phyloP scores from a whole-genome alignment of 164 flowering plant species.

The Dillenia turbinata region DNA sequence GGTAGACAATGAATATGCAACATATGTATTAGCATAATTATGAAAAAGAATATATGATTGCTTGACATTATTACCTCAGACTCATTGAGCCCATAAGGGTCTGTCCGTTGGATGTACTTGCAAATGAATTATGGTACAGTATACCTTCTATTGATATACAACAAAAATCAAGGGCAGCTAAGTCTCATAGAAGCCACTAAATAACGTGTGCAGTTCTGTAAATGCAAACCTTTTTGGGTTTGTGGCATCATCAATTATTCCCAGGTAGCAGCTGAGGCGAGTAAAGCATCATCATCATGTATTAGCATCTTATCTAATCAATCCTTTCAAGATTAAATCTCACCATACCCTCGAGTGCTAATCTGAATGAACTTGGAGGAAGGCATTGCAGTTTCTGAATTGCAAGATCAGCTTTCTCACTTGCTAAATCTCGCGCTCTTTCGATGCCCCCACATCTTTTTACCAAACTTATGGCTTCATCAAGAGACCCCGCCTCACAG shows the following conservation, averaged over 20 bases:
- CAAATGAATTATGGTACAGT: too few relatives aligned
- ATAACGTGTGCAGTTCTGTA: neutral
- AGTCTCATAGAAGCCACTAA: neutral
- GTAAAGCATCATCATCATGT: neutral
- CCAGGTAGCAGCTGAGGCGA: too few relatives aligned
- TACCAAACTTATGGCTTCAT: constrained; percentile 61
- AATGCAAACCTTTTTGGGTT: neutral
- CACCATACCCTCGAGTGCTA: constrained; percentile 82
- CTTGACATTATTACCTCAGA: too few relatives aligned
- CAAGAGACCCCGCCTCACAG: constrained; percentile 71
- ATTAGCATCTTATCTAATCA: constrained; percentile 27
- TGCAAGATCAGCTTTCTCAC: constrained; percentile 74
- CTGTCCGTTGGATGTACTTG: too few relatives aligned
- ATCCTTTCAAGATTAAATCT: constrained; percentile 69
- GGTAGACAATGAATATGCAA: too few relatives aligned
- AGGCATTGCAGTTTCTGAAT: constrained; percentile 66
- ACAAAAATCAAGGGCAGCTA: neutral
- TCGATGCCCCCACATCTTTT: constrained; percentile 69
- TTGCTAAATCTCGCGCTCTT: constrained; percentile 64
- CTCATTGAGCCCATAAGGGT: too few relatives aligned
- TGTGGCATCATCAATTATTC: neutral
- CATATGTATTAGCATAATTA: too few relatives aligned
- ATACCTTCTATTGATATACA: neutral
- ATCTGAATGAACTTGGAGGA: constrained; percentile 52
- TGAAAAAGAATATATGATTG: too few relatives aligned